Percentiles rank a stretch among this genome's conserved stretches.
These are phyloP conservation scores for Cladobotryum protrusum DNA, from an alignment of 2,329 filamentous ascomycete genomes.

Conservation along the genomic window DNA sequence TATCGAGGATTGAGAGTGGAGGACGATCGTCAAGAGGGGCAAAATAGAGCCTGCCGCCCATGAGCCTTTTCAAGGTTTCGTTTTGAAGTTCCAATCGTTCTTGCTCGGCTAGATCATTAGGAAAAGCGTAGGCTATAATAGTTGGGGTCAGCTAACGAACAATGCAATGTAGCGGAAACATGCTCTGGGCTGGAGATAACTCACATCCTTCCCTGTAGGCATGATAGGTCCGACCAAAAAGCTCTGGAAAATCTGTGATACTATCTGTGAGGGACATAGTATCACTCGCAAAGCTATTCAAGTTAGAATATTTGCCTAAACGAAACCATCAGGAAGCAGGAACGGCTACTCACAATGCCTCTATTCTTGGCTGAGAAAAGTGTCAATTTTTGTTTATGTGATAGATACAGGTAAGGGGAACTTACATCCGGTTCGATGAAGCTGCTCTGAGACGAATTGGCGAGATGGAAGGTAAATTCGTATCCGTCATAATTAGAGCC, in stretches of 20 bases:
- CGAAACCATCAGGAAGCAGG: too few species aligned
- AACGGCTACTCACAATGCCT: too few species aligned
- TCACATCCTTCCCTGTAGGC: constrained; percentile 42
- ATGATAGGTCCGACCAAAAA: constrained; percentile 42
- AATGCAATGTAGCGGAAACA: background rate
- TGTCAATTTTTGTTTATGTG: too few species aligned
- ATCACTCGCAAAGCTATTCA: background rate
- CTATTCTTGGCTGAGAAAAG: too few species aligned
- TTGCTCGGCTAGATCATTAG: constrained; percentile 38
- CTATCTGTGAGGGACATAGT: constrained; percentile 34
- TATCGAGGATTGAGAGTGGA: constrained; percentile 34
- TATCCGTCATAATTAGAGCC: constrained; percentile 11
- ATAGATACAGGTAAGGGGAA: constrained; percentile 4
- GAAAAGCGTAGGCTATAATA: constrained; percentile 37
- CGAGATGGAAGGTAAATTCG: constrained; percentile 29
- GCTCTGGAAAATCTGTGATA: constrained; percentile 35
- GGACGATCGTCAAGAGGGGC: constrained; percentile 34
- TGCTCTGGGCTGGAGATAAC: background rate
- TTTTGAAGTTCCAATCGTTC: constrained; percentile 37
- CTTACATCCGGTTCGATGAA: constrained; percentile 30
- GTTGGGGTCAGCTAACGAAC: constrained; percentile 5
- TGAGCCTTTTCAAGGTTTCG: constrained; percentile 31
- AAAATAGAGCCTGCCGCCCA: constrained; percentile 36
- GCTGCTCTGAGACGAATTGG: constrained; percentile 22
- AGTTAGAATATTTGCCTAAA: too few species aligned